Conservation (phyloP, 179 eudicot genomes). For the Nepenthes alata region DNA sequence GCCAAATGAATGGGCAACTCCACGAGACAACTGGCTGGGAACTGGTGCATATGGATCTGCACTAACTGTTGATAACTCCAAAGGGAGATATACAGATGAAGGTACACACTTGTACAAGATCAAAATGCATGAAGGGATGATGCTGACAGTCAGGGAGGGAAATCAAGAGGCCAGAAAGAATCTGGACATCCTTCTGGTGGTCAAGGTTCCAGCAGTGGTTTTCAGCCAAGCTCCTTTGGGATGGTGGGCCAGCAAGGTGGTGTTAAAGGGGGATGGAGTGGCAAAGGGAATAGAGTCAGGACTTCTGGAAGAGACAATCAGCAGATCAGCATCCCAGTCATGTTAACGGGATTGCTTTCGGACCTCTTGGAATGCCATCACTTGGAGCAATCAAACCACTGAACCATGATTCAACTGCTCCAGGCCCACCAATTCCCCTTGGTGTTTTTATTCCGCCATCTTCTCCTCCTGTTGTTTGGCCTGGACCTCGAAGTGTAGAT, state of each 20-base stretch:
- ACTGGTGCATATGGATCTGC: slow-evolving; percentile 22
- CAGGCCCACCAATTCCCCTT: slow-evolving; percentile 59
- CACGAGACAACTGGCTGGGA: slow-evolving; percentile 28
- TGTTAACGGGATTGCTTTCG: slow-evolving; percentile 73
- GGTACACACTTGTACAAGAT: slow-evolving; percentile 24
- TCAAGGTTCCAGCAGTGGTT: slow-evolving; percentile 43
- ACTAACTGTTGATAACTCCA: slow-evolving; percentile 34
- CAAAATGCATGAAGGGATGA: slow-evolving; percentile 51
- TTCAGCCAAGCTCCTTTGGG: slow-evolving; percentile 30
- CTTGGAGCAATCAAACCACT: slow-evolving; percentile 70
- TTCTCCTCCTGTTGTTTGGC: slow-evolving; percentile 73
- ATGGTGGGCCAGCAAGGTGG: slow-evolving; percentile 48
- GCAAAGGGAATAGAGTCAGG: slow-evolving; percentile 68
- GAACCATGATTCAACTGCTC: slow-evolving; percentile 63
- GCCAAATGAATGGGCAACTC: slow-evolving; percentile 31
- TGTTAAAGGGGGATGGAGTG: slow-evolving; percentile 47
- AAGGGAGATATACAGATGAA: slow-evolving; percentile 35
- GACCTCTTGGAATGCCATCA: slow-evolving; percentile 80
- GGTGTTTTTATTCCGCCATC: slow-evolving; percentile 75
- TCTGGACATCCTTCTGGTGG: slow-evolving; percentile 33
- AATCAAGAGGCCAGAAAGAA: slow-evolving; percentile 37
- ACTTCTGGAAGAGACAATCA: slow-evolving; percentile 68
- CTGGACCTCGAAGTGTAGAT: slow-evolving; percentile 72
- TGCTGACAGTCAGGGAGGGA: slow-evolving; percentile 44
- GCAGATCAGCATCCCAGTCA: slow-evolving; percentile 44